phyloP scores from a whole-genome alignment of 257 asterid species.

The Primulina eburnea region DNA sequence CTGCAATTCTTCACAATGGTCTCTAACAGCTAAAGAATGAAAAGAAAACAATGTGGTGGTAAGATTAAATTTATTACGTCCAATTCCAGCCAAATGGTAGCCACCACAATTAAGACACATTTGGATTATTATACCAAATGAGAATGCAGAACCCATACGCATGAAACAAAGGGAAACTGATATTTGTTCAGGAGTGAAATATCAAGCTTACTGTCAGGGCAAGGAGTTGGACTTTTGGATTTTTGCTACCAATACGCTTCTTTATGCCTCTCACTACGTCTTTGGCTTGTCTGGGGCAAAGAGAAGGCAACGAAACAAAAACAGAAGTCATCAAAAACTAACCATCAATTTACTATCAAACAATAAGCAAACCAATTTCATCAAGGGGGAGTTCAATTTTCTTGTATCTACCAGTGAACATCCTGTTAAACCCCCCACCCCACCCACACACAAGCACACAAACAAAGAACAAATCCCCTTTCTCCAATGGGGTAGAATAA shows the following conservation, averaged over 20 bases:
- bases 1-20: constrained; percentile 80
- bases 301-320: constrained; percentile 21
- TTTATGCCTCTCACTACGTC: constrained; percentile 87
- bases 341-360: not conserved
- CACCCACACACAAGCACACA: no score
- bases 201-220: constrained; percentile 76
- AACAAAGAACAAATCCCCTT: no score
- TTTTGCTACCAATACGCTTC: constrained; percentile 86
- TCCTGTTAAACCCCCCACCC: no score
- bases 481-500: no score
- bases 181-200: not conserved
- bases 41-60: constrained; percentile 1
- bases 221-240: constrained; percentile 96
- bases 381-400: no score
- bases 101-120: not conserved
- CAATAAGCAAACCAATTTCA: no score
- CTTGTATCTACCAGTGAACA: no score
- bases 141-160: not conserved
- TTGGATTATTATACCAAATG: not conserved
- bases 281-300: constrained; percentile 82
- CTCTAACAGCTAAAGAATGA: constrained; percentile 60
- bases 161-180: not conserved
- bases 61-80: not conserved
- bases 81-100: not conserved
- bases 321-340: constrained; percentile 6